A percentile compares a stretch with the other conserved stretches of the same genome.
These are phyloP conservation scores for Candida sphagnicola DNA, from an alignment of 805 yeast species.

Conservation along the genomic window DNA sequence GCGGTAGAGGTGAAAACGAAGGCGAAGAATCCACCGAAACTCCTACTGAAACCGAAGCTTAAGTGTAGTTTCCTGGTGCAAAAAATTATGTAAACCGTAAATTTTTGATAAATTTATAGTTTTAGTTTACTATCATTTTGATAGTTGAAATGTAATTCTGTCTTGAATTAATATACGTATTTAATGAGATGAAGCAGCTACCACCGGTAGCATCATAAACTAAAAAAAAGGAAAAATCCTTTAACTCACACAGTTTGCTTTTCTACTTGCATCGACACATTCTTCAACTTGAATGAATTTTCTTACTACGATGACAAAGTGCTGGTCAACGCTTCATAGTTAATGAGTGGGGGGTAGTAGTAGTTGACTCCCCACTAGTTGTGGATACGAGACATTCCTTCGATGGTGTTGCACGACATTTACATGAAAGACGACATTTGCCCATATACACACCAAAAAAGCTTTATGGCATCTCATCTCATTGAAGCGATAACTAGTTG, in stretches of 20 bases:
- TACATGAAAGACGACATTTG: not conserved
- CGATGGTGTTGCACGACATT: too few relatives aligned
- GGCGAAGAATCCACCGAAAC: constrained; percentile 4
- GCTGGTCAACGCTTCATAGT: too few relatives aligned
- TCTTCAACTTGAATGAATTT: too few relatives aligned
- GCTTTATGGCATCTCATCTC: not conserved
- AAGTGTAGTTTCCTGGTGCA: not conserved
- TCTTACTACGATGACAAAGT: too few relatives aligned
- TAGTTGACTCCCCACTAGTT: too few relatives aligned
- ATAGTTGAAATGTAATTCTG: not conserved
- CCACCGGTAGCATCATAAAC: too few relatives aligned
- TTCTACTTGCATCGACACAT: too few relatives aligned
- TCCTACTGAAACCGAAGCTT: constrained; percentile 3
- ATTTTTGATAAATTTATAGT: not conserved
- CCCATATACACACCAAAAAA: not conserved
- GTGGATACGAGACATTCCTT: too few relatives aligned
- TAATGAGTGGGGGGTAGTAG: too few relatives aligned
- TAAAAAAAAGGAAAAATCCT: too few relatives aligned
- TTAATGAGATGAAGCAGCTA: not conserved
- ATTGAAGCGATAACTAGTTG: not conserved
- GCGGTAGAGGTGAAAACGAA: constrained; percentile 4
- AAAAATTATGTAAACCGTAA: not conserved
- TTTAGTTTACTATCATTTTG: not conserved
- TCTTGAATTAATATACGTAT: constrained; percentile 1
- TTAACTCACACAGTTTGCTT: too few relatives aligned